phyloP scores from a whole-genome alignment of 139 green algal species.

The Coelastrella sp. region DNA sequence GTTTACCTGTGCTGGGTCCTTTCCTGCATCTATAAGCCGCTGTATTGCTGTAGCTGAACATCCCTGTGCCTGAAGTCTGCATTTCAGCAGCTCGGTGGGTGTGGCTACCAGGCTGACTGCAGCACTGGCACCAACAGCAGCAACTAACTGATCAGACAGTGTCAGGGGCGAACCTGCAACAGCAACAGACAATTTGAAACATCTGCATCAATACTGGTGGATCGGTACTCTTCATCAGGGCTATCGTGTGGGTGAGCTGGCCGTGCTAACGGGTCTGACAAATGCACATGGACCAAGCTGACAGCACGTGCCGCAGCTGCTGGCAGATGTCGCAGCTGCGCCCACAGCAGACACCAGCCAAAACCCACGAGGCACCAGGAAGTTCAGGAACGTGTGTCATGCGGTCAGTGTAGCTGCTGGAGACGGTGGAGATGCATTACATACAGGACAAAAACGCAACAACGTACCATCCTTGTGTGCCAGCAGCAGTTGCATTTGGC shows the following conservation, averaged over 20 bases:
- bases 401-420: too few species aligned
- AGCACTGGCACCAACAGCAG: conserved; percentile 69
- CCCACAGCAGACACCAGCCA: too few species aligned
- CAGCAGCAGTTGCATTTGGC: conserved; percentile 78
- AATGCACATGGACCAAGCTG: too few species aligned
- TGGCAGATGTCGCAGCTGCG: too few species aligned
- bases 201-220: background rate
- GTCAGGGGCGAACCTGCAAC: conserved; percentile 65
- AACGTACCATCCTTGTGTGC: conserved; percentile 63
- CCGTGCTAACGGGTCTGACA: too few species aligned
- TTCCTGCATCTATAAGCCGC: conserved; percentile 48
- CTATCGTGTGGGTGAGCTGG: too few species aligned
- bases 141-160: conserved; percentile 65
- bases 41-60: conserved; percentile 15
- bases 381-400: too few species aligned
- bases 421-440: too few species aligned
- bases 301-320: too few species aligned
- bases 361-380: too few species aligned
- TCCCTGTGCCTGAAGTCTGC: conserved; percentile 77
- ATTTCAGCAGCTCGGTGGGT: conserved; percentile 91
- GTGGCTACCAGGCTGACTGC: conserved; percentile 81
- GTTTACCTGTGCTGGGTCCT: conserved; percentile 46
- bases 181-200: background rate
- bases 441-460: too few species aligned
- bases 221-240: background rate